Evolutionary conservation across 805 yeast species (phyloP), one percentile per base, ranked within the genome.

Genomic region (Ogataea trehaloabstinens): DNA sequence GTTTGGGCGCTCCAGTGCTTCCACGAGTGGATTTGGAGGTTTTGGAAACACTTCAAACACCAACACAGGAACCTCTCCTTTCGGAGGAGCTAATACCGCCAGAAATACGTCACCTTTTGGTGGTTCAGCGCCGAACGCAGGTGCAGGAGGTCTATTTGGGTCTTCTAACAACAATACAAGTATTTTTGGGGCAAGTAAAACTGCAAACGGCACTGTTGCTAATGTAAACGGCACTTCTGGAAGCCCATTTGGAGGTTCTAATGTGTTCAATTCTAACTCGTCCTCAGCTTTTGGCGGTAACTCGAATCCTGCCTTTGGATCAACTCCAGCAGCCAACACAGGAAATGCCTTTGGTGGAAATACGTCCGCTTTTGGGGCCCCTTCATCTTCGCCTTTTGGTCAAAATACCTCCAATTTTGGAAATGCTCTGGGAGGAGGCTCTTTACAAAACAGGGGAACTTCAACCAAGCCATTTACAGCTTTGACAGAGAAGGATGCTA

Each of bases 381-480:
- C 52, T 19, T 40, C 43, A 28, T 41, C 59, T 11, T 49, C 70
- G 11, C 68, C 78, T 2, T 67, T 75, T 17, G 74, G 76, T 51
- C 70, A 67, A 17, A 33, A 40, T 21, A 47, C 51, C 27, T 40
- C 61, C 7, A 56, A 63, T 29, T 63, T 60, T 42, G 66, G 70
- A 1, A 55, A 54, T 4, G 49, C 54, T 4, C 40, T 49, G 44
- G 22, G 67, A 55, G 35, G 37, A 45, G 56, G 38, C 63, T 58
- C 21, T 45, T 27, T 27, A 15, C 65, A 40, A 68, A 74, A 63
- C 73, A 48, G 78, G 46, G 95, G 96, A 24, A 82, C 96, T 4
- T 76, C 82, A 0, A 63, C 71, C 6, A 78, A 73, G 50, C 91
- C 95, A 1, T 90, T 80, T 58, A 70, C 78, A 36, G 74, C 89